Conservation (phyloP, 2,329 filamentous ascomycete species). For the Cercospora brassicicola region DNA sequence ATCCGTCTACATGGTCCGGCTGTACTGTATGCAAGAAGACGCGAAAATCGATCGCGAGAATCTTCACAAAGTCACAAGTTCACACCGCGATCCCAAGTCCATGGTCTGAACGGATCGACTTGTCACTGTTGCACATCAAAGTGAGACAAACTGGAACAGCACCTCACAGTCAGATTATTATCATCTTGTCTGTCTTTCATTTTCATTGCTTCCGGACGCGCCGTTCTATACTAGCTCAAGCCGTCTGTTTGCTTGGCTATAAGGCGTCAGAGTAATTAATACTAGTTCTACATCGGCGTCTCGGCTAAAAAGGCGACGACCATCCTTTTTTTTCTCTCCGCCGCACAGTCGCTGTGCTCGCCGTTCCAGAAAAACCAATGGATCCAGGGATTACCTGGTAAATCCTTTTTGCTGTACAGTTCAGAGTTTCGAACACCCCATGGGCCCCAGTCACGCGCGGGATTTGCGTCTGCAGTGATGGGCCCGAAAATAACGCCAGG, state of each 20-base stretch:
- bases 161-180: background rate
- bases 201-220: background rate
- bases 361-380: background rate
- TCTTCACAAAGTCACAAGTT: too few species aligned
- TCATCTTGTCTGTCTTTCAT: background rate
- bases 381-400: slow-evolving; percentile 1
- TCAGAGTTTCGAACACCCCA: slow-evolving; percentile 8
- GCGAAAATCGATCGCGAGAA: too few species aligned
- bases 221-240: slow-evolving; percentile 8
- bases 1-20: too few species aligned
- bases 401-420: background rate
- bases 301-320: background rate
- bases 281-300: background rate
- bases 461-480: background rate
- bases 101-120: too few species aligned
- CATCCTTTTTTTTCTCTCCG: background rate
- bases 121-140: too few species aligned
- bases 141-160: background rate
- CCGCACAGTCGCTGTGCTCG: background rate
- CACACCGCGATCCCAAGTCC: background rate
- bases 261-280: background rate
- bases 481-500: slow-evolving; percentile 8
- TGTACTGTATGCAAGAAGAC: too few species aligned
- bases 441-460: background rate
- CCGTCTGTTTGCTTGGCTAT: background rate